phyloP scores from a whole-genome alignment of 768 basidiomycete species.

The Mycena rebaudengoi region DNA sequence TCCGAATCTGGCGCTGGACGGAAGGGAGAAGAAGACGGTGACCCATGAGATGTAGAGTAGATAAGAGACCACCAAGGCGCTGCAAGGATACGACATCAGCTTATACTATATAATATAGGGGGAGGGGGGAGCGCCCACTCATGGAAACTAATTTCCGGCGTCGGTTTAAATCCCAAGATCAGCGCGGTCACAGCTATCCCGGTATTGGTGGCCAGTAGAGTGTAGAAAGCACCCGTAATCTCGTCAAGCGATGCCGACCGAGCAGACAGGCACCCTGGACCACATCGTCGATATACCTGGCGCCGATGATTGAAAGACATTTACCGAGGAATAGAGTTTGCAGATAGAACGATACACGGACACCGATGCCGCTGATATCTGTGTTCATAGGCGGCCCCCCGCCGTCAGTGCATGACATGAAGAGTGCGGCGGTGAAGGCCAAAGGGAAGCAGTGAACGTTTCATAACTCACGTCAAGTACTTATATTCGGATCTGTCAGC shows the following conservation, averaged over 20 bases:
- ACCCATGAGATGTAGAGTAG: slow-evolving; percentile 24
- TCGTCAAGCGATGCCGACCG: slow-evolving; percentile 14
- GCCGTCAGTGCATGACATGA: not conserved
- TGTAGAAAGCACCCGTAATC: slow-evolving; percentile 22
- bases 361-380: slow-evolving; percentile 24
- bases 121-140: slow-evolving; percentile 8
- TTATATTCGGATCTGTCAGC: no score
- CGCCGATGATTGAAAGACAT: not conserved
- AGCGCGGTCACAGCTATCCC: slow-evolving; percentile 22
- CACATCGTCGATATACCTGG: not conserved
- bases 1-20: slow-evolving; percentile 15
- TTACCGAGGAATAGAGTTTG: slow-evolving; percentile 28
- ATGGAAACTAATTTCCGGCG: slow-evolving; percentile 22
- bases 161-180: slow-evolving; percentile 19
- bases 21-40: slow-evolving; percentile 16
- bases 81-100: not conserved
- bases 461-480: no score
- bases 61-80: slow-evolving; percentile 24
- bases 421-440: no score
- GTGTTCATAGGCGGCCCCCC: slow-evolving; percentile 19
- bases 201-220: slow-evolving; percentile 26
- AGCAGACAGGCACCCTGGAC: slow-evolving; percentile 18
- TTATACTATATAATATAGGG: not conserved
- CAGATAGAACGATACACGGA: slow-evolving; percentile 26
- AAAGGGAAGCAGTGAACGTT: no score